A percentile compares a stretch with the other conserved stretches of the same genome.
These are phyloP conservation scores for Neofusicoccum cordaticola DNA, from an alignment of 2,329 filamentous ascomycete genomes.

Conservation along the genomic window DNA sequence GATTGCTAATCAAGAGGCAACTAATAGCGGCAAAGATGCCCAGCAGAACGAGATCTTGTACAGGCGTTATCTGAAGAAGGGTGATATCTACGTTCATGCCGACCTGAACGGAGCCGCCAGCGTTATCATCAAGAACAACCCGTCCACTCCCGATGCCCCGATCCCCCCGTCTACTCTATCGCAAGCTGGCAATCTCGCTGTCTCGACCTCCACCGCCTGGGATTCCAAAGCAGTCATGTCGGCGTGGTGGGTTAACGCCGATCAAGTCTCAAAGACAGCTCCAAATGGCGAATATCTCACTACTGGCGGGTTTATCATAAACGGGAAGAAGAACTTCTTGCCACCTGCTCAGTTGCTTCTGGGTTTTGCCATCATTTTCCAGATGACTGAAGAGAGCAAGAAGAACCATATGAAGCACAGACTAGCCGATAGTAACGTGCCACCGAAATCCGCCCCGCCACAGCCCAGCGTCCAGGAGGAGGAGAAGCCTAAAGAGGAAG, in stretches of 20 bases:
- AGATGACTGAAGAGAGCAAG: conserved; percentile 84
- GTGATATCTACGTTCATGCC: conserved; percentile 88
- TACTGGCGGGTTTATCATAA: conserved; percentile 74
- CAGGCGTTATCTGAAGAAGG: conserved; percentile 77
- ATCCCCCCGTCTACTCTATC: conserved; percentile 89
- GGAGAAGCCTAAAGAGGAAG: conserved; percentile 22
- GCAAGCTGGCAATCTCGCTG: conserved; percentile 81
- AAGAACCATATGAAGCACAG: conserved; percentile 75
- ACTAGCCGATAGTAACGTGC: conserved; percentile 40
- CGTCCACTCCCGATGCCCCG: conserved; percentile 72
- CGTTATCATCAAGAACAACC: conserved; percentile 88
- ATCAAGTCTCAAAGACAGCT: conserved; percentile 85
- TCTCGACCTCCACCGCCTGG: conserved; percentile 88
- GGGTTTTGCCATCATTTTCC: conserved; percentile 84
- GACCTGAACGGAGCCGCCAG: conserved; percentile 80
- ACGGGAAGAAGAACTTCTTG: conserved; percentile 85
- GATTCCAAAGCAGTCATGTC: conserved; percentile 95
- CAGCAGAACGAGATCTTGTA: conserved; percentile 94
- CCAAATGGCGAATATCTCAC: conserved; percentile 76
- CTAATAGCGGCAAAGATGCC: conserved; percentile 66
- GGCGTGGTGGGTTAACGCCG: conserved; percentile 90
- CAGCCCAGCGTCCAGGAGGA: conserved; percentile 15
- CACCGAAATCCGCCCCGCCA: conserved; percentile 20
- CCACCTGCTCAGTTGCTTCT: conserved; percentile 84
- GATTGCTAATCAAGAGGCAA: neutral